Percentiles rank a stretch among this genome's conserved stretches.
Conservation (phyloP, 2,329 filamentous ascomycete genomes). For the Cercospora citrullina region DNA sequence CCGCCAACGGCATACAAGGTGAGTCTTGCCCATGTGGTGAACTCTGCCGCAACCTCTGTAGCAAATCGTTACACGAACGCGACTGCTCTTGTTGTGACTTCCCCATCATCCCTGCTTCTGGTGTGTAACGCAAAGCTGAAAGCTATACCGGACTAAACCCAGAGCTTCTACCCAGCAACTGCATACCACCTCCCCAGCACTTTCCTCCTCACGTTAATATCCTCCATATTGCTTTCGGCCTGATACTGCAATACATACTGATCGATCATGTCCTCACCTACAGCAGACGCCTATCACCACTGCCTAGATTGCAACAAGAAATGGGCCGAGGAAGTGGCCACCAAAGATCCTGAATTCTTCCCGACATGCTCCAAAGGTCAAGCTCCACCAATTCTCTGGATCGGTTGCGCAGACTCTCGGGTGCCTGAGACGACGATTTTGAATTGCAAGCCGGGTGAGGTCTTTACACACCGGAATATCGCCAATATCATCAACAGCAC, state of each 20-base stretch:
- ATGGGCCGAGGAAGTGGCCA: slow-evolving; percentile 66
- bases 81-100: not conserved
- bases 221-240: not conserved
- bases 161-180: not conserved
- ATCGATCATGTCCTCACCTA: not conserved
- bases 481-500: slow-evolving; percentile 76
- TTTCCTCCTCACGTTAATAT: not conserved
- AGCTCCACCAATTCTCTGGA: slow-evolving; percentile 69
- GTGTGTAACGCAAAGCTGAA: not conserved
- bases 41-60: not conserved
- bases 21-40: not conserved
- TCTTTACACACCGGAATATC: slow-evolving; percentile 90
- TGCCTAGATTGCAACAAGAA: slow-evolving; percentile 68
- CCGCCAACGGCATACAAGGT: not conserved
- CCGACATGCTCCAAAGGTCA: slow-evolving; percentile 67
- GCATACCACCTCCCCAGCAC: not conserved
- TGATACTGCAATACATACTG: not conserved
- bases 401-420: slow-evolving; percentile 83
- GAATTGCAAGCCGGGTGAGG: slow-evolving; percentile 75
- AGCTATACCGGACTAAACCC: not conserved
- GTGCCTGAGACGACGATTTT: slow-evolving; percentile 81
- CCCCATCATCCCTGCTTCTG: not conserved
- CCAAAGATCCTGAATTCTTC: slow-evolving; percentile 71
- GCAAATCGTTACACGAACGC: not conserved
- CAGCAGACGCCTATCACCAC: slow-evolving; percentile 37